Percentiles rank a stretch among this genome's conserved stretches.
These are phyloP conservation scores for Inonotus obliquus DNA, from an alignment of 1,284 basidiomycete species.

Conservation along the genomic window DNA sequence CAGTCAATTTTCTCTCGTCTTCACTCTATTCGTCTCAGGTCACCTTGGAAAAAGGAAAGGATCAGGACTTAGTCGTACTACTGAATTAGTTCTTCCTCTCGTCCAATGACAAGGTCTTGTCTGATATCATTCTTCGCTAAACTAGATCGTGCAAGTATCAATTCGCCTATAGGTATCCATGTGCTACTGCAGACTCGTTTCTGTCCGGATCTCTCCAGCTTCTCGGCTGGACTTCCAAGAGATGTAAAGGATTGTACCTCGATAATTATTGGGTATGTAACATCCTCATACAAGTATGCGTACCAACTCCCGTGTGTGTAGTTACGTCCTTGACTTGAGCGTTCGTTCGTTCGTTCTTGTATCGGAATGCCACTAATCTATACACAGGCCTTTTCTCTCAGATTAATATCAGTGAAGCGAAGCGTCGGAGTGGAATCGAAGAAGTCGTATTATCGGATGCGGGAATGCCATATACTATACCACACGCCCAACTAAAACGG, in stretches of 20 bases:
- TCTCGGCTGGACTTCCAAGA: not conserved
- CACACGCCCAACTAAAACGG: too few relatives aligned
- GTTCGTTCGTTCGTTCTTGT: not conserved
- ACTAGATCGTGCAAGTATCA: not conserved
- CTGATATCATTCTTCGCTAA: not conserved
- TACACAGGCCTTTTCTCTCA: not conserved
- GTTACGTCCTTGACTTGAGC: not conserved
- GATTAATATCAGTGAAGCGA: not conserved
- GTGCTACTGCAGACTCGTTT: not conserved
- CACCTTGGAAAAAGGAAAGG: not conserved
- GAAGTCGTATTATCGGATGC: not conserved
- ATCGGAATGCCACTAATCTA: not conserved
- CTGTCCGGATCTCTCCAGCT: not conserved
- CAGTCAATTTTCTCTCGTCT: too few relatives aligned
- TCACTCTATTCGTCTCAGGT: not conserved
- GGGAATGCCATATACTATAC: not conserved
- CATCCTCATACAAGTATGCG: not conserved
- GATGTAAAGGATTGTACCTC: not conserved
- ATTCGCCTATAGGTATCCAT: not conserved
- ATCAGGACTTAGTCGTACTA: not conserved
- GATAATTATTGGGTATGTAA: too few relatives aligned
- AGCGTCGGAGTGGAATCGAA: not conserved
- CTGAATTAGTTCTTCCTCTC: not conserved
- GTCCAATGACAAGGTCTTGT: not conserved
- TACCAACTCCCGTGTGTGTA: not conserved